These are phyloP conservation scores for Trypanosoma grayi DNA, from an alignment of 208 protist genomes.

Conservation along the genomic window DNA sequence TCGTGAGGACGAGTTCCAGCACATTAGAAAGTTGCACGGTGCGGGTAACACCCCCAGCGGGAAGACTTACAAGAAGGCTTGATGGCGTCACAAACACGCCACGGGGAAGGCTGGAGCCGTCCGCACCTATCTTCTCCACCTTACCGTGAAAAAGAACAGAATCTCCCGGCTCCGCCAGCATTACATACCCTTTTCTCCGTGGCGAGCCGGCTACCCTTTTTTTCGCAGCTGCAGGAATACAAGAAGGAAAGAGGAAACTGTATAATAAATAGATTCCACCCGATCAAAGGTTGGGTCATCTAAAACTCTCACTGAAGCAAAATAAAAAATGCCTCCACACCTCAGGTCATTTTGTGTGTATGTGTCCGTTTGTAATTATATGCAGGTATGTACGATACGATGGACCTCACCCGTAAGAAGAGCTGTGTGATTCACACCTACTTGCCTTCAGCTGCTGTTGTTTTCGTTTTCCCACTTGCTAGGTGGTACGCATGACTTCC, in stretches of 20 bases:
- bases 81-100: conserved; percentile 34
- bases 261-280: no score
- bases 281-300: no score
- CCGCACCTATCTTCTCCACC: conserved; percentile 48
- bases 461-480: no score
- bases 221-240: background rate
- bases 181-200: background rate
- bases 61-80: conserved; percentile 41
- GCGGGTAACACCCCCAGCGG: conserved; percentile 45
- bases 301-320: no score
- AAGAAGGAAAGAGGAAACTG: background rate
- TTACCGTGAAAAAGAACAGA: conserved; percentile 22
- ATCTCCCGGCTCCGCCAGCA: background rate
- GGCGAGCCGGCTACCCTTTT: background rate
- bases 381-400: background rate
- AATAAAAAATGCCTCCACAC: no score
- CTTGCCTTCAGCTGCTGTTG: no score
- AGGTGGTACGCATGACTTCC: conserved; percentile 9
- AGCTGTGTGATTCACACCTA: no score
- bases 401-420: background rate
- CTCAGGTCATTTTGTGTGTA: no score
- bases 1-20: background rate
- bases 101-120: conserved; percentile 39
- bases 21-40: conserved; percentile 30
- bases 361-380: background rate